Evolutionary conservation across 2,329 filamentous ascomycete genomes (phyloP).

Genomic region (Penicillium expansum): DNA sequence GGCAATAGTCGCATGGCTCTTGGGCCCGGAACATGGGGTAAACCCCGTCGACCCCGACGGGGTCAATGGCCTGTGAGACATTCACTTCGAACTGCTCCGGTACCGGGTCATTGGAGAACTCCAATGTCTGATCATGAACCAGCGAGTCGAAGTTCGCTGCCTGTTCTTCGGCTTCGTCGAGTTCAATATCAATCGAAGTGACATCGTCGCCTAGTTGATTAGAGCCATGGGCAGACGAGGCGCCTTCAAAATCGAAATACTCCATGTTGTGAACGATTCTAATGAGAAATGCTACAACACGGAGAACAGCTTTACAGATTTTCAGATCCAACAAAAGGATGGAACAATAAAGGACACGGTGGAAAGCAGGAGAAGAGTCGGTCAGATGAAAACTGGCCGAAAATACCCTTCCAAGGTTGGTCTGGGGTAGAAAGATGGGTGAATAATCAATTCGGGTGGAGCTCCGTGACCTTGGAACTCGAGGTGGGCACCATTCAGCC

Average conservation of each 20-base stretch:
- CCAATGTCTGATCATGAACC: conserved; percentile 42
- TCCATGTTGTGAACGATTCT: conserved; percentile 36
- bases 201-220: conserved; percentile 39
- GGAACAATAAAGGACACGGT: neutral
- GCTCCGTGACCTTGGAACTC: conserved; percentile 5
- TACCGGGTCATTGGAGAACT: conserved; percentile 36
- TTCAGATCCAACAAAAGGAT: neutral
- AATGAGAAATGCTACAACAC: neutral
- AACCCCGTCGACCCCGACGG: conserved; percentile 28
- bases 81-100: conserved; percentile 21
- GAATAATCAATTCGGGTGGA: conserved; percentile 21
- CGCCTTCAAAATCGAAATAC: conserved; percentile 50
- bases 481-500: conserved; percentile 8
- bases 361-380: conserved; percentile 16
- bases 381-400: conserved; percentile 15
- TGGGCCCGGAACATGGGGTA: conserved; percentile 47
- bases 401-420: conserved; percentile 15
- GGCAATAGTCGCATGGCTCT: conserved; percentile 48
- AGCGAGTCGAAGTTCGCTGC: conserved; percentile 41
- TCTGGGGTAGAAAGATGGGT: conserved; percentile 27
- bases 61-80: conserved; percentile 19
- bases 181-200: conserved; percentile 38
- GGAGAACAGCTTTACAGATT: neutral
- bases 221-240: conserved; percentile 37
- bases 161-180: conserved; percentile 41